A percentile compares a stretch with the other conserved stretches of the same genome.
Evolutionary conservation across 257 asterid species (phyloP).

Genomic region (Prunella vulgaris): DNA sequence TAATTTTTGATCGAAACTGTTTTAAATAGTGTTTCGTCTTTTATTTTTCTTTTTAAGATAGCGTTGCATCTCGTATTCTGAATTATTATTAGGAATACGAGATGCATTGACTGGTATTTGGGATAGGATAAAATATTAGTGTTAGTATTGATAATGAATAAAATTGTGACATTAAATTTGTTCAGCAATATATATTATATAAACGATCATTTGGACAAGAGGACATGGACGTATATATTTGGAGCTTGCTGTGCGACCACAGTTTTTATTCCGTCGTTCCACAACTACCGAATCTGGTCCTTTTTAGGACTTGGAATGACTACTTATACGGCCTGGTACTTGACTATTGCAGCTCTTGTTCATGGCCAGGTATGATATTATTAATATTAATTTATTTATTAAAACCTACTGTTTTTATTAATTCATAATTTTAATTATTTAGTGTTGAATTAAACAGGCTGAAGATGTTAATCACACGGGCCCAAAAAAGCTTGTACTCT

Average conservation of each 20-base stretch:
- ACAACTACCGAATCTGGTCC: constrained; percentile 95
- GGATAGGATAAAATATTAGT: too few species aligned
- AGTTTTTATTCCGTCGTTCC: constrained; percentile 94
- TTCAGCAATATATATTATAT: constrained; percentile 94
- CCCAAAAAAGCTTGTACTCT: constrained; percentile 63
- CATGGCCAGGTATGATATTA: constrained; percentile 70
- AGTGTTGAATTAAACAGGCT: constrained; percentile 32
- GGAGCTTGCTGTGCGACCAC: constrained; percentile 99
- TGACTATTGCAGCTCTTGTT: constrained; percentile 64
- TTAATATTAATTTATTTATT: too few species aligned
- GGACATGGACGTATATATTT: constrained; percentile 99
- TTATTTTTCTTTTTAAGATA: neutral
- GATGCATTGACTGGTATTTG: too few species aligned
- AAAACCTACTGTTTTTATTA: too few species aligned
- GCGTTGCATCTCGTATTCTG: too few species aligned
- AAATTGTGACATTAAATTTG: too few species aligned
- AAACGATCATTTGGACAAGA: constrained; percentile 88
- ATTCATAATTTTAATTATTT: neutral
- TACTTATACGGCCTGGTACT: constrained; percentile 93
- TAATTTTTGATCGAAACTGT: neutral
- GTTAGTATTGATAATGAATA: too few species aligned
- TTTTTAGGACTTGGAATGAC: constrained; percentile 97
- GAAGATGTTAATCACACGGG: constrained; percentile 74
- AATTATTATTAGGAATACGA: too few species aligned
- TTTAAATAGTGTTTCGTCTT: neutral